A percentile compares a stretch with the other conserved stretches of the same genome.
phyloP scores from a whole-genome alignment of 1,284 basidiomycete species.

The Cystobasidium pallidum region DNA sequence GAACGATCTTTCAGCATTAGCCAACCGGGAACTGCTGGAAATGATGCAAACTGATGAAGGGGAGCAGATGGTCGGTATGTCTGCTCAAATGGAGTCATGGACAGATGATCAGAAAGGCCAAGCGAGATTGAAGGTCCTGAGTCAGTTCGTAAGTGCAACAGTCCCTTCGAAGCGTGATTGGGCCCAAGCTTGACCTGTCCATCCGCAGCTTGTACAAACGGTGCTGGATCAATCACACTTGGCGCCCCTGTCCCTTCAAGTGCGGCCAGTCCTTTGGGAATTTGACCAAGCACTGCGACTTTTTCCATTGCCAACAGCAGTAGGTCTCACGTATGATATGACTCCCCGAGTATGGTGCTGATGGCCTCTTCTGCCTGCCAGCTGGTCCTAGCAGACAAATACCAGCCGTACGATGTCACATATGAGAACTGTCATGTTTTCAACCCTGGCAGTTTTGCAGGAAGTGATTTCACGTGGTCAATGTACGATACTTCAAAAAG shows the following conservation, averaged over 20 bases:
- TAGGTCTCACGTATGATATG: conserved; percentile 59
- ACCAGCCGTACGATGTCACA: conserved; percentile 92
- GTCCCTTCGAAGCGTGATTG: neutral
- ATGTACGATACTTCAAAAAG: conserved; percentile 26
- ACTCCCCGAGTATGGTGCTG: neutral
- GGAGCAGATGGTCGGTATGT: conserved; percentile 21
- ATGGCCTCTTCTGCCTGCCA: conserved; percentile 55
- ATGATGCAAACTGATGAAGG: conserved; percentile 68
- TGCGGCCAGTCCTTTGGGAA: conserved; percentile 87
- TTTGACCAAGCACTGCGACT: conserved; percentile 89
- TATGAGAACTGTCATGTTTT: conserved; percentile 99
- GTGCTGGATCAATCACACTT: conserved; percentile 66
- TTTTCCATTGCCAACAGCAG: conserved; percentile 91
- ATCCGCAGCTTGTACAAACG: conserved; percentile 53
- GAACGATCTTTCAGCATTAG: conserved; percentile 62
- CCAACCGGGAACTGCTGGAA: conserved; percentile 29
- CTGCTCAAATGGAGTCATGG: neutral
- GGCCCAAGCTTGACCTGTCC: neutral
- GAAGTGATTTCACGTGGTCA: conserved; percentile 43
- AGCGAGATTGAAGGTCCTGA: conserved; percentile 37
- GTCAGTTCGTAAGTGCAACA: conserved; percentile 33
- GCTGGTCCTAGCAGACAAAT: conserved; percentile 95
- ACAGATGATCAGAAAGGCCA: conserved; percentile 29
- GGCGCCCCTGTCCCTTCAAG: conserved; percentile 76
- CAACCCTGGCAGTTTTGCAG: conserved; percentile 72